A percentile compares a stretch with the other conserved stretches of the same genome.
Conservation (phyloP, 352 stramenopile species). For the Phytophthora pini region DNA sequence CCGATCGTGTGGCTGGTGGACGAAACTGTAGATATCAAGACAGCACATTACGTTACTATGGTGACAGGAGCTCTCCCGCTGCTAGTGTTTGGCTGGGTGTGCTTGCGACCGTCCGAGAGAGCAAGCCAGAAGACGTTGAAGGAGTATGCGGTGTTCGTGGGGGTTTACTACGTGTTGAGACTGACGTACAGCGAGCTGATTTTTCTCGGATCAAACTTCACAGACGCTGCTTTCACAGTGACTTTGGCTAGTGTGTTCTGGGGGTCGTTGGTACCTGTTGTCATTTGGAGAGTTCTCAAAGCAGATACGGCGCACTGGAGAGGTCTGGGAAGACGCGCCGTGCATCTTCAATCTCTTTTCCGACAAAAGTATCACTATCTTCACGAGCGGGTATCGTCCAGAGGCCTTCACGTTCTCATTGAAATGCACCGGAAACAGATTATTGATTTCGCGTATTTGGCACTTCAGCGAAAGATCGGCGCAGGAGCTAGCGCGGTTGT, state of each 20-base stretch:
- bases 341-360: slow-evolving; percentile 59
- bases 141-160: slow-evolving; percentile 65
- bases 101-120: slow-evolving; percentile 46
- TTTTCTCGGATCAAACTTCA: slow-evolving; percentile 19
- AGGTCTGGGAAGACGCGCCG: slow-evolving; percentile 61
- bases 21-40: not conserved
- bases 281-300: slow-evolving; percentile 76
- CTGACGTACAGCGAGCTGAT: slow-evolving; percentile 53
- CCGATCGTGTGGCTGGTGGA: slow-evolving; percentile 50
- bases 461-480: slow-evolving; percentile 55
- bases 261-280: slow-evolving; percentile 57
- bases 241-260: slow-evolving; percentile 54
- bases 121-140: slow-evolving; percentile 57
- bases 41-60: slow-evolving; percentile 46
- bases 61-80: slow-evolving; percentile 45
- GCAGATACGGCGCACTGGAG: slow-evolving; percentile 81
- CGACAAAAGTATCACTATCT: slow-evolving; percentile 55
- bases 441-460: slow-evolving; percentile 68
- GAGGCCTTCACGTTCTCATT: slow-evolving; percentile 71
- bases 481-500: slow-evolving; percentile 64
- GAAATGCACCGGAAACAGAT: slow-evolving; percentile 75
- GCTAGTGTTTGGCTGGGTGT: slow-evolving; percentile 54
- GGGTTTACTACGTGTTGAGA: slow-evolving; percentile 48
- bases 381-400: slow-evolving; percentile 62
- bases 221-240: slow-evolving; percentile 41